Percentiles rank a stretch among this genome's conserved stretches.
Evolutionary conservation across 768 basidiomycete species (phyloP).

Genomic region (Termitomyces sp.): DNA sequence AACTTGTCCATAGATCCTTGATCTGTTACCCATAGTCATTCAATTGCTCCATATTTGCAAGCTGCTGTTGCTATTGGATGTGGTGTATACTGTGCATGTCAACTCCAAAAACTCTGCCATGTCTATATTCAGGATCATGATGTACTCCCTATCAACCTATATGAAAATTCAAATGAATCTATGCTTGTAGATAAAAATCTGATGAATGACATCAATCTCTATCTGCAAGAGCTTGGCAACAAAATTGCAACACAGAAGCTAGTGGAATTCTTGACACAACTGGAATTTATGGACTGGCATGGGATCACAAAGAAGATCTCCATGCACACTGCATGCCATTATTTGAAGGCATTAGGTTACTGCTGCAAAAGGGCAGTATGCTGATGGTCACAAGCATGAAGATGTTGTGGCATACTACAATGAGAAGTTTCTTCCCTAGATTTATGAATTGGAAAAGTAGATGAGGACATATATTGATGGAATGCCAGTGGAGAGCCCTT

Average conservation of each 20-base stretch:
- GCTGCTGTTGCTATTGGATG: conserved; percentile 2
- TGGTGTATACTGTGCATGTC: background rate
- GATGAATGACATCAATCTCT: conserved; percentile 21
- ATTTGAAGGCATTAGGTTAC: conserved; percentile 1
- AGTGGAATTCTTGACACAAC: conserved; percentile 18
- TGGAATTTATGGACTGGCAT: background rate
- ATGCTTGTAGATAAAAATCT: conserved; percentile 31
- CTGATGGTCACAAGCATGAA: background rate
- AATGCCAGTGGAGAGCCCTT: background rate
- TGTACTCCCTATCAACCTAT: conserved; percentile 19
- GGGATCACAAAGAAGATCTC: conserved; percentile 5
- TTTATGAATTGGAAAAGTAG: conserved; percentile 9
- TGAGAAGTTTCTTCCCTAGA: conserved; percentile 18
- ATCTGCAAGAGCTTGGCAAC: conserved; percentile 24
- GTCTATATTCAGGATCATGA: conserved; percentile 18
- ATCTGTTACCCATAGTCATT: conserved; percentile 6
- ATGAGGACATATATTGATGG: conserved; percentile 12
- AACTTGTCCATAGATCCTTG: conserved; percentile 4
- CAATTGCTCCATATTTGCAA: conserved; percentile 5
- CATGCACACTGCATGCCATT: background rate
- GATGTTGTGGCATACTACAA: conserved; percentile 32
- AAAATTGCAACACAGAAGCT: conserved; percentile 23
- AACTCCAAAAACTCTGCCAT: conserved; percentile 10
- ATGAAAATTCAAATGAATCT: conserved; percentile 18
- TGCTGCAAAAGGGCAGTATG: background rate